A percentile compares a stretch with the other conserved stretches of the same genome.
Conservation (phyloP, 805 yeast species). For the Ogataea thermomethanolica region DNA sequence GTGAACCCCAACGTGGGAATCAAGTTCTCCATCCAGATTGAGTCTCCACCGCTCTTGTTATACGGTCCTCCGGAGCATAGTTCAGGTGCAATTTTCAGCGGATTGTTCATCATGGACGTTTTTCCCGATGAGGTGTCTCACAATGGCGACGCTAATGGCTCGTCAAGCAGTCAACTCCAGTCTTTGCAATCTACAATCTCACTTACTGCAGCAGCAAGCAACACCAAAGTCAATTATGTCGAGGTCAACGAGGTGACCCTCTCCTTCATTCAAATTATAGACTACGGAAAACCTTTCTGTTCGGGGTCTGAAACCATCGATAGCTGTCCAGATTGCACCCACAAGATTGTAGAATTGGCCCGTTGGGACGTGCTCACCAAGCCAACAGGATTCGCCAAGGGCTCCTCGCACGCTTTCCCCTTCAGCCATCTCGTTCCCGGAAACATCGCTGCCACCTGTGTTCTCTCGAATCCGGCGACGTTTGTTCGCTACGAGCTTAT, state of each 20-base stretch:
- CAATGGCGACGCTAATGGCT: neutral
- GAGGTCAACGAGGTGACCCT: conserved; percentile 58
- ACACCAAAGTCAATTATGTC: conserved; percentile 38
- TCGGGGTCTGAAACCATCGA: conserved; percentile 48
- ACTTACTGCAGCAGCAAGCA: conserved; percentile 17
- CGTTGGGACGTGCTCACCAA: conserved; percentile 80
- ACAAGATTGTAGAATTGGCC: conserved; percentile 60
- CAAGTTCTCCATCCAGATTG: conserved; percentile 58
- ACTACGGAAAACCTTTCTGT: conserved; percentile 61
- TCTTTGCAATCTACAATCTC: conserved; percentile 26
- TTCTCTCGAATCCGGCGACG: conserved; percentile 51
- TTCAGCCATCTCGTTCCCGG: conserved; percentile 90
- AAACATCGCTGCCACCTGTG: conserved; percentile 73
- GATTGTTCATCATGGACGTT: conserved; percentile 62
- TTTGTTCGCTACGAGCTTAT: conserved; percentile 69
- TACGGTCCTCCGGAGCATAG: conserved; percentile 78
- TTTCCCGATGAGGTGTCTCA: conserved; percentile 19
- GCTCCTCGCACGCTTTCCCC: conserved; percentile 78
- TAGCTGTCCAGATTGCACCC: conserved; percentile 57
- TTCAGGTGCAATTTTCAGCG: conserved; percentile 83
- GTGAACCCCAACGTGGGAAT: conserved; percentile 25
- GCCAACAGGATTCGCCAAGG: conserved; percentile 55
- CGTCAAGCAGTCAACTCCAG: neutral
- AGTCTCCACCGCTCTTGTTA: conserved; percentile 86
- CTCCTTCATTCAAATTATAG: conserved; percentile 67